phyloP scores from a whole-genome alignment of 2,329 filamentous ascomycete genomes.

The Aspergillus fructus region DNA sequence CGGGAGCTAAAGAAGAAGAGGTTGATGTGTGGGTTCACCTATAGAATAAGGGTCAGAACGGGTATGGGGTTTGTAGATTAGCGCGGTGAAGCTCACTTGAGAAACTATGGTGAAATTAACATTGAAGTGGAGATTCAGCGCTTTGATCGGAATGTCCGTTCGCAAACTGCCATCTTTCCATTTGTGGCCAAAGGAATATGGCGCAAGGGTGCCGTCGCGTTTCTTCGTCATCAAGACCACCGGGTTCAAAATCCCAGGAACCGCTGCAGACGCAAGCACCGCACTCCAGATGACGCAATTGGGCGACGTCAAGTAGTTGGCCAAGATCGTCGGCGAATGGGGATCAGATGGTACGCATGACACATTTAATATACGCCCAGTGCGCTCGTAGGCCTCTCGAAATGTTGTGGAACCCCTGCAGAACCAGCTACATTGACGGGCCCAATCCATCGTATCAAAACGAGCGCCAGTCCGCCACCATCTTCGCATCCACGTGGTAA shows the following conservation, averaged over 20 bases:
- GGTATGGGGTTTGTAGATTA: background rate
- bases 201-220: slow-evolving; percentile 70
- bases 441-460: slow-evolving; percentile 94
- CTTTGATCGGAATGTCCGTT: slow-evolving; percentile 93
- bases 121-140: slow-evolving; percentile 94
- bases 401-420: slow-evolving; percentile 90
- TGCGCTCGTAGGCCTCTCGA: slow-evolving; percentile 88
- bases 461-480: slow-evolving; percentile 93
- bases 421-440: slow-evolving; percentile 82
- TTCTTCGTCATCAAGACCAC: slow-evolving; percentile 91
- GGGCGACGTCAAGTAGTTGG: slow-evolving; percentile 91
- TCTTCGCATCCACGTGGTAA: slow-evolving; percentile 72
- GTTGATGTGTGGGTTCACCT: slow-evolving; percentile 97
- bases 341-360: slow-evolving; percentile 95
- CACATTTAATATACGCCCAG: slow-evolving; percentile 91
- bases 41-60: slow-evolving; percentile 42
- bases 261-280: slow-evolving; percentile 88
- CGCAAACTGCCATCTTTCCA: slow-evolving; percentile 97
- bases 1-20: slow-evolving; percentile 98
- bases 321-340: slow-evolving; percentile 85
- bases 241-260: slow-evolving; percentile 93
- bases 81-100: slow-evolving; percentile 40
- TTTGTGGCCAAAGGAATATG: slow-evolving; percentile 97
- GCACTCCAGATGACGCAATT: slow-evolving; percentile 99
- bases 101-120: slow-evolving; percentile 93